These are phyloP conservation scores for Candida anglica DNA, from an alignment of 805 yeast species.

Conservation along the genomic window DNA sequence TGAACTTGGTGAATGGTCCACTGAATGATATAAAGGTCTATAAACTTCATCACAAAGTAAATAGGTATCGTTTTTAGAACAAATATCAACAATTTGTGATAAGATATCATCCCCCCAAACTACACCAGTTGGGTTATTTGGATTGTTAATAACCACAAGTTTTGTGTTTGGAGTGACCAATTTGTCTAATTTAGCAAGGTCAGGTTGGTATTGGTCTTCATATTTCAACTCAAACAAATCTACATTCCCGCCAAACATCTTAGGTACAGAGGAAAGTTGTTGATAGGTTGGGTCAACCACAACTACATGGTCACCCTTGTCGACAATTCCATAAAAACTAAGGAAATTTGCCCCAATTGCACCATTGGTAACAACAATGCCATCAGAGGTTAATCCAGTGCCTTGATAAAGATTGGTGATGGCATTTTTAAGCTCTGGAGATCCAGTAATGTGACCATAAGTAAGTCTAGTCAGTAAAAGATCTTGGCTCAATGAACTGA, in stretches of 20 bases:
- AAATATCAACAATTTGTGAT: constrained; percentile 31
- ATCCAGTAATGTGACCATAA: constrained; percentile 47
- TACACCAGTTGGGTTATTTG: constrained; percentile 45
- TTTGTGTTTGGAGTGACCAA: constrained; percentile 34
- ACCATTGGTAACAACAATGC: constrained; percentile 49
- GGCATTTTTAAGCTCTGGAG: constrained; percentile 30
- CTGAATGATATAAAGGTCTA: constrained; percentile 46
- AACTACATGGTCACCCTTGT: constrained; percentile 44
- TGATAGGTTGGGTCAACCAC: constrained; percentile 49
- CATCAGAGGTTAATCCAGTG: constrained; percentile 15
- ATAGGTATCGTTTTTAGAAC: constrained; percentile 26
- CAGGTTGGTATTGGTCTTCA: constrained; percentile 34
- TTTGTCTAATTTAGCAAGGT: constrained; percentile 24
- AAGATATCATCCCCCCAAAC: constrained; percentile 34
- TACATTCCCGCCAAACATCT: constrained; percentile 33
- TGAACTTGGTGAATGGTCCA: constrained; percentile 29
- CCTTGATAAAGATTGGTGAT: constrained; percentile 35
- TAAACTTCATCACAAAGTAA: constrained; percentile 52
- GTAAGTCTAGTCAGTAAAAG: constrained; percentile 26
- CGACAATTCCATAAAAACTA: constrained; percentile 38
- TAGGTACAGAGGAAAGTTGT: constrained; percentile 46
- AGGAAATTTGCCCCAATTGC: constrained; percentile 55
- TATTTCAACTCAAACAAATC: constrained; percentile 26
- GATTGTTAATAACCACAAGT: constrained; percentile 44
- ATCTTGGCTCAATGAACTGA: constrained; percentile 8